Evolutionary conservation across 2,329 filamentous ascomycete genomes (phyloP).

Genomic region (Penicillium vulpinum): DNA sequence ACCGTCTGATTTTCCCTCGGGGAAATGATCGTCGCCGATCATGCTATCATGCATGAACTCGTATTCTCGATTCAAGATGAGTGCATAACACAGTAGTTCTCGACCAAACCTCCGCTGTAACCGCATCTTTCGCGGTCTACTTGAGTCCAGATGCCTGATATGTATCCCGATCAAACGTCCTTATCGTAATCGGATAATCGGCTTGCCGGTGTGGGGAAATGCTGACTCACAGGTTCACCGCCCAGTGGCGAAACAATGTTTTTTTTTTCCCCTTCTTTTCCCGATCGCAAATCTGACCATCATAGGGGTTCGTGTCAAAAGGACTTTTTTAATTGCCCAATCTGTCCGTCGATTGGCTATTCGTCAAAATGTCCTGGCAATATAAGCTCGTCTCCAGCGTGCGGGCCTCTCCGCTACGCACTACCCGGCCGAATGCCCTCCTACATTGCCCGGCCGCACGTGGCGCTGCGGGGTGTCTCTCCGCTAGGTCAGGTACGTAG

Average conservation of each 20-base stretch:
- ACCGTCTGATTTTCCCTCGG: slow-evolving; percentile 3
- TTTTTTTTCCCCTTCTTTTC: slow-evolving; percentile 14
- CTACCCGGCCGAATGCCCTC: slow-evolving; percentile 31
- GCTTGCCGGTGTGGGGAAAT: slow-evolving; percentile 13
- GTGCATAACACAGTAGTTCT: neutral
- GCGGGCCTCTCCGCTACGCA: slow-evolving; percentile 34
- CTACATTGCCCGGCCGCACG: slow-evolving; percentile 25
- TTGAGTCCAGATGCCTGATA: neutral
- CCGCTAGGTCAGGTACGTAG: slow-evolving; percentile 31
- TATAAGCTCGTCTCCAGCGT: slow-evolving; percentile 30
- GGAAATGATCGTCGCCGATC: neutral
- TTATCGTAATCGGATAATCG: slow-evolving; percentile 8
- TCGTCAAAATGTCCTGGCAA: slow-evolving; percentile 31
- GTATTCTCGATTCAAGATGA: neutral
- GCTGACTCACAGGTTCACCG: slow-evolving; percentile 28
- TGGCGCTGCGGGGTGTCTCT: slow-evolving; percentile 23
- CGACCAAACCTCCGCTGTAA: neutral
- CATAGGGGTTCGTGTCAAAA: slow-evolving; percentile 1
- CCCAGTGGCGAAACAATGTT: slow-evolving; percentile 14
- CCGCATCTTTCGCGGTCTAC: neutral
- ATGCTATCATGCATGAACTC: neutral
- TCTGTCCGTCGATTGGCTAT: neutral
- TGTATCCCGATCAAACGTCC: neutral
- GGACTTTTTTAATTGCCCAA: slow-evolving; percentile 9
- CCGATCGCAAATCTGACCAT: slow-evolving; percentile 5